A percentile compares a stretch with the other conserved stretches of the same genome.
These are phyloP conservation scores for Colletotrichum orchidophilum DNA, from an alignment of 2,329 filamentous ascomycete genomes.

Conservation along the genomic window DNA sequence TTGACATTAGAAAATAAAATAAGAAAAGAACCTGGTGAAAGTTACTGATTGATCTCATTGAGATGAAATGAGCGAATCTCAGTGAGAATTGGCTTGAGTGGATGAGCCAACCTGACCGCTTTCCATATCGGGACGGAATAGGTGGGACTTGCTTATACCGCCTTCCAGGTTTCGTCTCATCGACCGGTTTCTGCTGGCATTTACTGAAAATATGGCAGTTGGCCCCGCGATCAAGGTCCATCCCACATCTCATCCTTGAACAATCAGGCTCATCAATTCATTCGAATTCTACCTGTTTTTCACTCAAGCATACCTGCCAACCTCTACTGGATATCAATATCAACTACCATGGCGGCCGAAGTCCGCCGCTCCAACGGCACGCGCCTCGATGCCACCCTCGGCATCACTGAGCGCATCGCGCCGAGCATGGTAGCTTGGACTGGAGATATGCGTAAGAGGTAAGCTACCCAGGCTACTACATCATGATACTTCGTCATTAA, in stretches of 20 bases:
- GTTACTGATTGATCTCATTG: neutral
- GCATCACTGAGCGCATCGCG: conserved; percentile 35
- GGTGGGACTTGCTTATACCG: neutral
- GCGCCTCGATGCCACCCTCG: conserved; percentile 31
- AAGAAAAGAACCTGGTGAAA: neutral
- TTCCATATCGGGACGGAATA: fast-evolving
- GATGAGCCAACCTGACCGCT: conserved; percentile 1
- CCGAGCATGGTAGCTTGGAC: conserved; percentile 34
- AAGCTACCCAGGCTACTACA: neutral
- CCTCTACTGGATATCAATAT: neutral
- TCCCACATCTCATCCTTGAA: conserved; percentile 2
- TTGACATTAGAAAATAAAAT: neutral
- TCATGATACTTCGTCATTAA: neutral
- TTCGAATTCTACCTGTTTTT: neutral
- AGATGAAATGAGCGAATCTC: neutral
- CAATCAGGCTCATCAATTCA: neutral
- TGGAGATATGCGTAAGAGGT: conserved; percentile 35
- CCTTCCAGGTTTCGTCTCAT: neutral
- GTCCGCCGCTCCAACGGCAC: conserved; percentile 26
- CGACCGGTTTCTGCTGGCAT: conserved; percentile 22
- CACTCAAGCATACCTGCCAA: neutral
- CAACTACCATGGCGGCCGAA: conserved; percentile 3
- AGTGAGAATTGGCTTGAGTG: neutral
- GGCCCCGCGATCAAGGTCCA: conserved; percentile 8
- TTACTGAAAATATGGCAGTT: conserved; percentile 28